Percentiles rank a stretch among this genome's conserved stretches.
Conservation (phyloP, 495 filamentous ascomycete species). For the Penicillium bovifimosum region DNA sequence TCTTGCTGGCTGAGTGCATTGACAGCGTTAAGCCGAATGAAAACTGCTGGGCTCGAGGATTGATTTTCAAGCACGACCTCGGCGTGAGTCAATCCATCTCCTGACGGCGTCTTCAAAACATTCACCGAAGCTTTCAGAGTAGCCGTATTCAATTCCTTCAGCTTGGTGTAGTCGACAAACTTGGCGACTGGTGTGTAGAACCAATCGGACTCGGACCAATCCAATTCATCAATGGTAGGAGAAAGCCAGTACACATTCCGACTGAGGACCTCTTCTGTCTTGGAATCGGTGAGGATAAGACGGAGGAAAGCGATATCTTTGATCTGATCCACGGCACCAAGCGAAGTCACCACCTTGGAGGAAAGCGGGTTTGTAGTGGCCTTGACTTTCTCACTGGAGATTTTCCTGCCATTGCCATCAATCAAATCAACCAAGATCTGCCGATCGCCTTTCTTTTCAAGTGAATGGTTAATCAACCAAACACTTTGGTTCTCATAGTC, state of each 20-base stretch:
- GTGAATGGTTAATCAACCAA: slow-evolving; percentile 52
- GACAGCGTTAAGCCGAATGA: slow-evolving; percentile 46
- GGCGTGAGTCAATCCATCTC: slow-evolving; percentile 3
- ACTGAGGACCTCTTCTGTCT: slow-evolving; percentile 31
- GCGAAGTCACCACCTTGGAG: slow-evolving; percentile 21
- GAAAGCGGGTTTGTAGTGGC: slow-evolving; percentile 17
- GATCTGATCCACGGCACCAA: slow-evolving; percentile 28
- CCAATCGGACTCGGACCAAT: slow-evolving; percentile 55
- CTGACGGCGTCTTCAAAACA: not conserved
- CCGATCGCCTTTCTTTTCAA: slow-evolving; percentile 38
- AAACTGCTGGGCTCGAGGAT: slow-evolving; percentile 50
- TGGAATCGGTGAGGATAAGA: slow-evolving; percentile 35
- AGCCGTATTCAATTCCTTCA: slow-evolving; percentile 38
- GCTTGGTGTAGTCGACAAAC: slow-evolving; percentile 47
- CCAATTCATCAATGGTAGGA: slow-evolving; percentile 41
- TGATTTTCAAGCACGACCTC: slow-evolving; percentile 47
- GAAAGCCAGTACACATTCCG: slow-evolving; percentile 62
- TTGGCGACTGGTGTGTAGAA: slow-evolving; percentile 51
- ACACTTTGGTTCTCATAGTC: slow-evolving; percentile 43
- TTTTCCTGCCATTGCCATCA: slow-evolving; percentile 37
- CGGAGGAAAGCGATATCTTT: slow-evolving; percentile 49
- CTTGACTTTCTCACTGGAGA: slow-evolving; percentile 25
- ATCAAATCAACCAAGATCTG: slow-evolving; percentile 44
- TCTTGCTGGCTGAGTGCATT: slow-evolving; percentile 33
- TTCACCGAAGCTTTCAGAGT: slow-evolving; percentile 5